Percentiles rank a stretch among this genome's conserved stretches.
phyloP scores from a whole-genome alignment of 2,329 filamentous ascomycete genomes.

The Ambrosiella xylebori region DNA sequence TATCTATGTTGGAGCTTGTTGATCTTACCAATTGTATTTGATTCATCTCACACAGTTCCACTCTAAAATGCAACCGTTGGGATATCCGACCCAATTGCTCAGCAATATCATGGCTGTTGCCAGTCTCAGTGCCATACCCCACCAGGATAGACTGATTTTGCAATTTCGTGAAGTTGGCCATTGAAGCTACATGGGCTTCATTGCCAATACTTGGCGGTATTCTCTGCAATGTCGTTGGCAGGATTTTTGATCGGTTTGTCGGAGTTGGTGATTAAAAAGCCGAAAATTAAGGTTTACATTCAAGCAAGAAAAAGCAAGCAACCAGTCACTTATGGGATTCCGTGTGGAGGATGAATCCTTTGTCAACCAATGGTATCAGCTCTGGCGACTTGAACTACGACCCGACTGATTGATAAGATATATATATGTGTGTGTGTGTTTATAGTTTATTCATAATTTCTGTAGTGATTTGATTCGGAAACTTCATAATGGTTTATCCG shows the following conservation, averaged over 20 bases:
- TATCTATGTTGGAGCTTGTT: conserved; percentile 13
- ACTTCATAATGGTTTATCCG: neutral
- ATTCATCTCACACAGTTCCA: conserved; percentile 61
- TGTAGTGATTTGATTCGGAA: too few relatives aligned
- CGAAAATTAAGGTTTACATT: too few relatives aligned
- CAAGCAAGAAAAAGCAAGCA: too few relatives aligned
- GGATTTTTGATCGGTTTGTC: too few relatives aligned
- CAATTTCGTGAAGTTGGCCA: neutral
- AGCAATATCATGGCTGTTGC: conserved; percentile 81
- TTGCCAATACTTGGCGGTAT: too few relatives aligned
- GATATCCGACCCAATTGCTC: conserved; percentile 61
- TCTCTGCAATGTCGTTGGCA: too few relatives aligned
- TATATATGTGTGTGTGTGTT: neutral
- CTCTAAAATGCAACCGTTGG: conserved; percentile 63
- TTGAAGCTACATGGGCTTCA: neutral
- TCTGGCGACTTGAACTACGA: neutral
- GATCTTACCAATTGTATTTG: conserved; percentile 51
- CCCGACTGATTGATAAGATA: neutral
- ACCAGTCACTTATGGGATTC: too few relatives aligned
- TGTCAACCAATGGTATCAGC: neutral
- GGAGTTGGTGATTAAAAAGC: too few relatives aligned
- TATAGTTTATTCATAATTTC: neutral
- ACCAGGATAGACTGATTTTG: conserved; percentile 38
- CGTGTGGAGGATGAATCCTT: too few relatives aligned
- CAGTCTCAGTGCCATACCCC: conserved; percentile 87